Evolutionary conservation across 73 alveolate genomes (phyloP), one percentile per base, ranked within the genome.

Genomic region (Symbiodinium natans): DNA sequence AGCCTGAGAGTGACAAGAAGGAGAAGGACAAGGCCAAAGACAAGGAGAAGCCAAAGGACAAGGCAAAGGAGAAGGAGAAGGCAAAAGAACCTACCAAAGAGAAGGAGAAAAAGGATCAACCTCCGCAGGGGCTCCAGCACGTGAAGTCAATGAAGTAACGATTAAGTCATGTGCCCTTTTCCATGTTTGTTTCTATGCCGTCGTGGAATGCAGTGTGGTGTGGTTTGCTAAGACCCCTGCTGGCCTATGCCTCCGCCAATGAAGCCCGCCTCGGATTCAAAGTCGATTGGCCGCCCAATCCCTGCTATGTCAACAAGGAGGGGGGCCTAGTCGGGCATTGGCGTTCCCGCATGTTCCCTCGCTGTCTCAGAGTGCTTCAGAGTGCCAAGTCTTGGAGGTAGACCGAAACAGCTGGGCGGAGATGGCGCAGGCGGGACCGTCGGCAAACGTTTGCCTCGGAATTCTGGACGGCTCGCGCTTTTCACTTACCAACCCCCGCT

Each of bases 241-340:
- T 52, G 4, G 86, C 54, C 54, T 71, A 33, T 71, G 97, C 97
- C 68, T n/a, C 87, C 38, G 97, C 73, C 0, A 71, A 17, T 42
- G 97, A 90, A 82, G 48, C 38, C 21, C 97, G 97, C 63, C 46
- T 90, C 77, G 97, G 97, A 40, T 90, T 90, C 88, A 90, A 90
- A 33, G 88, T 90, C 25, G 97, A 90, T 54, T 90, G 88, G 86
- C 97, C 97, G 1, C 97, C 97, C 6, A 71, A 71, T 19, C 97
- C 88, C n/a, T 27, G 80, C 97, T 90, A 90, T 54, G 97, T 90
- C 88, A 90, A 68, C 73, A 90, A 90, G 97, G 97, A 19, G 10
- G 33, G 27, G 77, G 31, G 38, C 63, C n/a, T 27, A 27, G 39
- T 15, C 33, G 36, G 41, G 23, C 63, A 48, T 48, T 10, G 63